phyloP scores from a whole-genome alignment of 2,329 filamentous ascomycete species.

The Calonectria crousiana region DNA sequence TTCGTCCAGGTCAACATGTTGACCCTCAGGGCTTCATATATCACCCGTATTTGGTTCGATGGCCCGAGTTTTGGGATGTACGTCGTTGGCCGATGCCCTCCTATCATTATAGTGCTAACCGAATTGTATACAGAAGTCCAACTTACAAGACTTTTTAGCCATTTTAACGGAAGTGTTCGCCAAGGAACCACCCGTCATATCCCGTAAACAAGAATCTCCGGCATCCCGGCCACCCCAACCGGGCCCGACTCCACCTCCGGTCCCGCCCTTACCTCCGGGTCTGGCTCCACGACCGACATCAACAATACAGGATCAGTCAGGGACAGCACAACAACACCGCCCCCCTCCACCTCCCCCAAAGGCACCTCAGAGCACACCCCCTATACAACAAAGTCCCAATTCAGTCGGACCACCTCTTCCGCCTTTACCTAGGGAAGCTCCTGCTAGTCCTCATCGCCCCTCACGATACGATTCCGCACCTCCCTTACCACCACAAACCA shows the following conservation, averaged over 20 bases:
- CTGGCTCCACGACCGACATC: constrained; percentile 59
- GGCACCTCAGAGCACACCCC: constrained; percentile 52
- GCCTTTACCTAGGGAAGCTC: constrained; percentile 33
- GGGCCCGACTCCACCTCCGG: constrained; percentile 68
- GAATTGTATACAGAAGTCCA: constrained; percentile 74
- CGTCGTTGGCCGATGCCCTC: constrained; percentile 47
- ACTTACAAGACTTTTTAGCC: constrained; percentile 82
- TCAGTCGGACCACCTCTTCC: constrained; percentile 48
- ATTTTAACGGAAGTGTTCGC: constrained; percentile 90
- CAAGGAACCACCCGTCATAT: constrained; percentile 92
- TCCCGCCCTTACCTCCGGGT: constrained; percentile 80
- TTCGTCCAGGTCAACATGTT: constrained; percentile 94
- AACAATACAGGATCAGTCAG: constrained; percentile 49
- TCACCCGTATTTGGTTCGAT: constrained; percentile 93
- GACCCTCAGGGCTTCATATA: constrained; percentile 94
- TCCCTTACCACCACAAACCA: constrained; percentile 55
- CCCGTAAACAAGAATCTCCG: constrained; percentile 70
- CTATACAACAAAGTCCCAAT: constrained; percentile 38
- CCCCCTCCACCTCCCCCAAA: constrained; percentile 70
- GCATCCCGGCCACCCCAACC: constrained; percentile 41
- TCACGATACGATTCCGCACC: constrained; percentile 63
- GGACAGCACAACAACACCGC: constrained; percentile 45
- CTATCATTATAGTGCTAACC: constrained; percentile 13
- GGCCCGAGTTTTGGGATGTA: constrained; percentile 92
- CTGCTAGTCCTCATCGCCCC: constrained; percentile 33